phyloP scores from a whole-genome alignment of 192 early-diverging fungal species.

The Entophlyctis luteolus region DNA sequence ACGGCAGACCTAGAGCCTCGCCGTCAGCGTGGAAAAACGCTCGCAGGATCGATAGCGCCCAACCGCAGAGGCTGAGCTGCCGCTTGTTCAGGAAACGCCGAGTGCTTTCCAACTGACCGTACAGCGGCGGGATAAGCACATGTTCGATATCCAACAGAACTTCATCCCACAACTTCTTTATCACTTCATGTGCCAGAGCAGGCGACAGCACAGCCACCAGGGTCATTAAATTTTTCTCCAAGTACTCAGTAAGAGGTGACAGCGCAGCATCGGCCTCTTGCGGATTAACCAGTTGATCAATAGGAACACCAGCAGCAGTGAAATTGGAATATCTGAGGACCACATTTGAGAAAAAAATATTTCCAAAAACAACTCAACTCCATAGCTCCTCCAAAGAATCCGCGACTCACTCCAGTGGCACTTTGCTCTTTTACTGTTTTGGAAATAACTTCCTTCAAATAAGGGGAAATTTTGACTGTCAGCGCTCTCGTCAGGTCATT shows the following conservation, averaged over 20 bases:
- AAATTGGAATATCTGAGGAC: slow-evolving; percentile 34
- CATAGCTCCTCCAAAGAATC: slow-evolving; percentile 42
- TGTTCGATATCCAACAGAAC: slow-evolving; percentile 36
- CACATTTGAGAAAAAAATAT: too few relatives aligned
- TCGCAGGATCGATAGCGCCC: slow-evolving; percentile 30
- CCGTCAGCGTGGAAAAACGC: slow-evolving; percentile 56
- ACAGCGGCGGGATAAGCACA: slow-evolving; percentile 46
- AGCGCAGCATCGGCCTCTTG: slow-evolving; percentile 42
- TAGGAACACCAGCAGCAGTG: slow-evolving; percentile 36
- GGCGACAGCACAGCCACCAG: slow-evolving; percentile 33
- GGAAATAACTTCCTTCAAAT: slow-evolving; percentile 36
- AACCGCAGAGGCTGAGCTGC: slow-evolving; percentile 40
- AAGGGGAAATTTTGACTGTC: slow-evolving; percentile 40
- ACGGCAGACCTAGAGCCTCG: slow-evolving; percentile 40
- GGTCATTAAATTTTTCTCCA: slow-evolving; percentile 52
- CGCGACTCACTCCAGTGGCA: slow-evolving; percentile 41
- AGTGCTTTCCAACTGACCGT: slow-evolving; percentile 41
- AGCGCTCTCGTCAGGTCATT: slow-evolving; percentile 49
- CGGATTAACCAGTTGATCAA: slow-evolving; percentile 31
- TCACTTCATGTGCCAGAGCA: slow-evolving; percentile 54
- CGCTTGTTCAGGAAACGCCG: slow-evolving; percentile 42
- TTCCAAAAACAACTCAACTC: too few relatives aligned
- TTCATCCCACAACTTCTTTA: slow-evolving; percentile 51
- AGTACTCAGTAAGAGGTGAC: slow-evolving; percentile 46
- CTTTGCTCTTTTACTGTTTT: slow-evolving; percentile 51